These are phyloP conservation scores for Platanthera guangdongensis DNA, from an alignment of 106 monocot genomes.

Conservation along the genomic window DNA sequence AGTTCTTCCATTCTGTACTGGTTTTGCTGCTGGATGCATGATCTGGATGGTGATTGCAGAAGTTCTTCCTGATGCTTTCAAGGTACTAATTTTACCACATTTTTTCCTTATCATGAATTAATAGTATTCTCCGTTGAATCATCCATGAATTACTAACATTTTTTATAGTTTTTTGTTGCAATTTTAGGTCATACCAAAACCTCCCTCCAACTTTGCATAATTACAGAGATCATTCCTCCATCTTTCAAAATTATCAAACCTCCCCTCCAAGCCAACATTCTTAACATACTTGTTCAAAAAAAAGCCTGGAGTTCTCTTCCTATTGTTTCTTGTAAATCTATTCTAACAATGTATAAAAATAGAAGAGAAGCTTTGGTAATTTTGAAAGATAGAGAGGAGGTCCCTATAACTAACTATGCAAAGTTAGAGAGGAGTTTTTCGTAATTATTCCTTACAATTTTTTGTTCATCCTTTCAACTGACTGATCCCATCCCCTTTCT, in stretches of 20 bases:
- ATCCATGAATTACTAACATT: not conserved
- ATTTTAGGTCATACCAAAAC: no score
- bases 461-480: not conserved
- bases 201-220: no score
- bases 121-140: not conserved
- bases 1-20: constrained; percentile 91
- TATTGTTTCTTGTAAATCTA: not conserved
- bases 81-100: constrained; percentile 39
- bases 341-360: no score
- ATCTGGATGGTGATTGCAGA: constrained; percentile 99
- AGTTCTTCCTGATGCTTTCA: constrained; percentile 98
- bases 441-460: no score
- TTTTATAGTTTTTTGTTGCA: not conserved
- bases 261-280: no score
- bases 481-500: not conserved
- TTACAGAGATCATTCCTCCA: not conserved
- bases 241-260: no score
- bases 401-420: no score
- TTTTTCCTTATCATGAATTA: not conserved
- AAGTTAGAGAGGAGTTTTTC: no score
- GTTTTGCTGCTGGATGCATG: constrained; percentile 99
- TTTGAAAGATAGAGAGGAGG: no score
- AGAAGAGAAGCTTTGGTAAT: no score
- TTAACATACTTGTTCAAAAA: no score
- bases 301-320: not conserved